Percentiles rank a stretch among this genome's conserved stretches.
These are phyloP conservation scores for Raffaelea albimanens DNA, from an alignment of 2,329 filamentous ascomycete species.

Conservation along the genomic window DNA sequence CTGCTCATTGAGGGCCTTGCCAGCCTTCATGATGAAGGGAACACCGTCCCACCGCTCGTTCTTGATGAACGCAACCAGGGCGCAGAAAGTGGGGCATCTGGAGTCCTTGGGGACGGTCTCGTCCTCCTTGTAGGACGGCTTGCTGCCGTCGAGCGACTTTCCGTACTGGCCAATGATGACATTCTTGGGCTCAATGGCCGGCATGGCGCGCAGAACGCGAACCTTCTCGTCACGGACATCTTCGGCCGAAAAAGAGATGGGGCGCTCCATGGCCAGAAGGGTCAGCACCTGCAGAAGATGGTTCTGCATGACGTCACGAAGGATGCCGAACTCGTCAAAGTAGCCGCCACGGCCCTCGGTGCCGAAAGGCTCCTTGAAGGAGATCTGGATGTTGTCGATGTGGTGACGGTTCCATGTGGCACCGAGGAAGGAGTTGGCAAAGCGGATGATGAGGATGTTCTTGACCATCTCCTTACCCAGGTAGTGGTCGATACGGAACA, in stretches of 20 bases:
- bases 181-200: conserved; percentile 95
- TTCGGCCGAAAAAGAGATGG: conserved; percentile 95
- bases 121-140: conserved; percentile 97
- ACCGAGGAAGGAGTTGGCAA: conserved; percentile 97
- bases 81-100: conserved; percentile 95
- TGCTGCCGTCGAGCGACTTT: conserved; percentile 88
- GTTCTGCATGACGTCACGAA: conserved; percentile 99
- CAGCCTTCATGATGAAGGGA: conserved; percentile 98
- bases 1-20: conserved; percentile 97
- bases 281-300: conserved; percentile 95
- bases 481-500: conserved; percentile 99
- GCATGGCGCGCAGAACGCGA: conserved; percentile 85
- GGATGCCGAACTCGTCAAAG: conserved; percentile 99
- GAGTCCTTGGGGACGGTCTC: conserved; percentile 97
- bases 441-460: conserved; percentile 96
- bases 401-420: conserved; percentile 99
- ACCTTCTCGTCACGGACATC: conserved; percentile 99
- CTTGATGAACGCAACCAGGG: conserved; percentile 96
- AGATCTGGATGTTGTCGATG: conserved; percentile 98
- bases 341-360: conserved; percentile 97
- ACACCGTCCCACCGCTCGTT: conserved; percentile 99
- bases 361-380: conserved; percentile 98
- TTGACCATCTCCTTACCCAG: conserved; percentile 99
- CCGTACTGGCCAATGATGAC: conserved; percentile 99
- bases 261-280: conserved; percentile 93